Percentiles rank a stretch among this genome's conserved stretches.
Evolutionary conservation across 1,284 basidiomycete genomes (phyloP).

Genomic region (Pseudozyma sp.): DNA sequence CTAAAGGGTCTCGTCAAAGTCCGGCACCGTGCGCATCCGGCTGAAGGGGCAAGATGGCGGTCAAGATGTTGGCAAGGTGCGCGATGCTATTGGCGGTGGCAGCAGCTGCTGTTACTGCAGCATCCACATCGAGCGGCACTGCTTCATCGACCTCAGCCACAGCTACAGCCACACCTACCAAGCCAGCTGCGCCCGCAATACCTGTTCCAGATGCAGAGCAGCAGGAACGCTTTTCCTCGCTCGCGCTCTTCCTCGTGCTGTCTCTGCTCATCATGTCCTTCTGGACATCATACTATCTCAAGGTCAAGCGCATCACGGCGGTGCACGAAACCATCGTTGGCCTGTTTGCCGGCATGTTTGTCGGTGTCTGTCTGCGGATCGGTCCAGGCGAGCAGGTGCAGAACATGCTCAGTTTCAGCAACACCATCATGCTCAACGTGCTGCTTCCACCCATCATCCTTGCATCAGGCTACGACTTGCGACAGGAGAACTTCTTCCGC

Average conservation of each 20-base stretch:
- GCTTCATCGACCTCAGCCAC: slow-evolving; percentile 2
- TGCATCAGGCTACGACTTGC: slow-evolving; percentile 96
- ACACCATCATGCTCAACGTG: slow-evolving; percentile 97
- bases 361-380: slow-evolving; percentile 88
- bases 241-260: slow-evolving; percentile 78
- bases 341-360: slow-evolving; percentile 92
- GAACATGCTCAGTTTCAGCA: slow-evolving; percentile 97
- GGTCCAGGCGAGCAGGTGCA: slow-evolving; percentile 92
- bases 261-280: slow-evolving; percentile 91
- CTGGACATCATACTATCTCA: slow-evolving; percentile 96
- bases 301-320: slow-evolving; percentile 93
- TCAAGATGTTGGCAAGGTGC: slow-evolving; percentile 13
- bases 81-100: slow-evolving; percentile 6
- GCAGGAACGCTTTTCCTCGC: slow-evolving; percentile 63
- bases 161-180: slow-evolving; percentile 12
- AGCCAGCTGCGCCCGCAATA: slow-evolving; percentile 1
- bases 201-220: slow-evolving; percentile 61
- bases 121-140: background rate
- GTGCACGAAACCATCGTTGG: slow-evolving; percentile 97
- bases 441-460: slow-evolving; percentile 97
- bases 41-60: slow-evolving; percentile 10
- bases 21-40: background rate
- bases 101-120: slow-evolving; percentile 16
- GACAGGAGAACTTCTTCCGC: slow-evolving; percentile 96
- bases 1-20: too few relatives aligned